A percentile compares a stretch with the other conserved stretches of the same genome.
phyloP scores from a whole-genome alignment of 345 rosid species.

The Kandelia obovata region DNA sequence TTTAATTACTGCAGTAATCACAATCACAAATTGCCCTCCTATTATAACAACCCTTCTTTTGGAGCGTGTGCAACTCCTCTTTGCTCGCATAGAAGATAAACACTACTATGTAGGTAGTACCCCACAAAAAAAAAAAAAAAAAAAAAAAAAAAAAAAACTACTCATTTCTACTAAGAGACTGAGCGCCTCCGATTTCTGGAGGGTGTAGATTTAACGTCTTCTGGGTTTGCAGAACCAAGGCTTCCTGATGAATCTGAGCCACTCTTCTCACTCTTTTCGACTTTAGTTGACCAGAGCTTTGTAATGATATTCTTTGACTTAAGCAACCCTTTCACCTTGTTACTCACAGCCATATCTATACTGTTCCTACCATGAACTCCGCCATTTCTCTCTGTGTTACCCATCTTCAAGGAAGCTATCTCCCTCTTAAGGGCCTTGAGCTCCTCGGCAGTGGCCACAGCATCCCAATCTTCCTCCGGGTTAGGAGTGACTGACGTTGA shows the following conservation, averaged over 20 bases:
- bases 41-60: too few species aligned
- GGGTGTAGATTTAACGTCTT: conserved; percentile 57
- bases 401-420: conserved; percentile 53
- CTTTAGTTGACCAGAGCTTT: conserved; percentile 56
- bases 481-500: conserved; percentile 61
- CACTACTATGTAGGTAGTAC: too few species aligned
- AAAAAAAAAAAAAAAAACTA: not conserved
- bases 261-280: conserved; percentile 54
- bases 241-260: conserved; percentile 82
- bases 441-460: conserved; percentile 63
- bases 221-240: conserved; percentile 54
- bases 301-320: conserved; percentile 65
- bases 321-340: conserved; percentile 64
- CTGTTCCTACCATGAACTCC: conserved; percentile 29
- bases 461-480: conserved; percentile 84
- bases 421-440: conserved; percentile 65
- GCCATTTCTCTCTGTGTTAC: conserved; percentile 36
- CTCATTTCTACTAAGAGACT: conserved; percentile 48
- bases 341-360: conserved; percentile 37
- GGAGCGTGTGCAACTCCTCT: too few species aligned
- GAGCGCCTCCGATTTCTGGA: conserved; percentile 68
- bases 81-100: too few species aligned
- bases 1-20: too few species aligned
- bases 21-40: too few species aligned
- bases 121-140: too few species aligned